Percentiles rank a stretch among this genome's conserved stretches.
Evolutionary conservation across 495 filamentous ascomycete species (phyloP).

Genomic region (Aspergillus nidulans): DNA sequence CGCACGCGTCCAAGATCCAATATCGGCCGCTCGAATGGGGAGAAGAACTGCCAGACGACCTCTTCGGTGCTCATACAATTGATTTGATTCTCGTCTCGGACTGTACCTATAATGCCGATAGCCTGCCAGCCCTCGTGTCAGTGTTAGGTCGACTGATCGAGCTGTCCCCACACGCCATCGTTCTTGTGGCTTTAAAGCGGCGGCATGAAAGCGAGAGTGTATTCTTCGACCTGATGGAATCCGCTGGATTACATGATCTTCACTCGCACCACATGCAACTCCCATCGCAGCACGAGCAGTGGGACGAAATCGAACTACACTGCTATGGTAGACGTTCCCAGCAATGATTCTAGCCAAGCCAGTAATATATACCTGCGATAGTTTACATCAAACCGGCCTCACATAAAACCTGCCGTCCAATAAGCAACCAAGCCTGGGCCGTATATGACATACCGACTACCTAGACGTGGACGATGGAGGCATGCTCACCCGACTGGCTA

Average conservation of each 20-base stretch:
- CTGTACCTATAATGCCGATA: slow-evolving; percentile 92
- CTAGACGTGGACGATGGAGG: no score
- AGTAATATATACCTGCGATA: background rate
- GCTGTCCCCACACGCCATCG: slow-evolving; percentile 45
- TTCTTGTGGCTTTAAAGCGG: slow-evolving; percentile 77
- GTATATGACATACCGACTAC: no score
- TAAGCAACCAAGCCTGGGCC: no score
- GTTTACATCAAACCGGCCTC: no score
- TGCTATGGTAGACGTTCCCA: slow-evolving; percentile 29
- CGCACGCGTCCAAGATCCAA: slow-evolving; percentile 32
- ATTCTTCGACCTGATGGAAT: slow-evolving; percentile 73
- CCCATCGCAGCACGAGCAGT: slow-evolving; percentile 53
- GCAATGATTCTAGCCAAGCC: background rate
- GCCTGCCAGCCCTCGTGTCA: slow-evolving; percentile 66
- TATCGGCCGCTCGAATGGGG: slow-evolving; percentile 79
- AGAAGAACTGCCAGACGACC: slow-evolving; percentile 35
- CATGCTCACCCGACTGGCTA: no score
- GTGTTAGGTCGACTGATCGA: slow-evolving; percentile 57
- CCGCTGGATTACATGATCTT: slow-evolving; percentile 47
- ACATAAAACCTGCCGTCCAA: no score
- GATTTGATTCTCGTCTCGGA: slow-evolving; percentile 82
- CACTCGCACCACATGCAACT: slow-evolving; percentile 49
- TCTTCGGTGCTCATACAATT: slow-evolving; percentile 37
- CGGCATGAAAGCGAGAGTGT: slow-evolving; percentile 77
- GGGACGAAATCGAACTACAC: slow-evolving; percentile 59